These are phyloP conservation scores for Barnettozyma wickerhamii DNA, from an alignment of 805 yeast species.

Conservation along the genomic window DNA sequence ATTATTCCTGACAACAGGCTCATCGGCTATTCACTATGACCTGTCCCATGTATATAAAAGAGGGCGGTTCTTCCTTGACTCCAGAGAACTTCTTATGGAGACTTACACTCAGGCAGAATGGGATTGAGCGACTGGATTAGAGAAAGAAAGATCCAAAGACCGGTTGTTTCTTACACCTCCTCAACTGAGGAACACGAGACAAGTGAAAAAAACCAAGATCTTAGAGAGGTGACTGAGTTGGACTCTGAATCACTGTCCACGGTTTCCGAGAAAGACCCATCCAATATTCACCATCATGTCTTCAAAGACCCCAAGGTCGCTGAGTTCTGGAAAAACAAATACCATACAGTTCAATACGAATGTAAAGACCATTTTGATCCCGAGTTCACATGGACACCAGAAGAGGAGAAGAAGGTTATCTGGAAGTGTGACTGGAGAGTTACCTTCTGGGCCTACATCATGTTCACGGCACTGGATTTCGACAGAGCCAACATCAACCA, in stretches of 20 bases:
- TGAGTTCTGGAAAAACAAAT: slow-evolving; percentile 39
- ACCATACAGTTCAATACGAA: slow-evolving; percentile 49
- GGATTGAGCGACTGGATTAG: not conserved
- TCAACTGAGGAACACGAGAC: not conserved
- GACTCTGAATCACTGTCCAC: not conserved
- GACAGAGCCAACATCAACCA: slow-evolving; percentile 56
- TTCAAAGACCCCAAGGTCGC: slow-evolving; percentile 41
- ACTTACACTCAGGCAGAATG: not conserved
- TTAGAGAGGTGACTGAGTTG: not conserved
- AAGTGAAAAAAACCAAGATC: not conserved
- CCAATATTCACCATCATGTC: slow-evolving; percentile 7
- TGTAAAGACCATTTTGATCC: slow-evolving; percentile 56
- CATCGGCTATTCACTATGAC: not conserved
- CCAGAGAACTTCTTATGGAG: not conserved
- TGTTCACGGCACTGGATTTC: slow-evolving; percentile 55
- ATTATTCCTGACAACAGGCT: not conserved
- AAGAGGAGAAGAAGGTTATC: slow-evolving; percentile 46
- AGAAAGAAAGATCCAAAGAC: not conserved
- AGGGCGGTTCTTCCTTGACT: not conserved
- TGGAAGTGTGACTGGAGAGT: slow-evolving; percentile 54
- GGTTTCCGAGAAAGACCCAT: not conserved
- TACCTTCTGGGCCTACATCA: slow-evolving; percentile 51
- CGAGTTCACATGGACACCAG: slow-evolving; percentile 45
- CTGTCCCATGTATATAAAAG: not conserved
- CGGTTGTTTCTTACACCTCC: not conserved